Evolutionary conservation across 2,329 filamentous ascomycete species (phyloP), one percentile per base, ranked within the genome.

Genomic region (Diaporthe eres): DNA sequence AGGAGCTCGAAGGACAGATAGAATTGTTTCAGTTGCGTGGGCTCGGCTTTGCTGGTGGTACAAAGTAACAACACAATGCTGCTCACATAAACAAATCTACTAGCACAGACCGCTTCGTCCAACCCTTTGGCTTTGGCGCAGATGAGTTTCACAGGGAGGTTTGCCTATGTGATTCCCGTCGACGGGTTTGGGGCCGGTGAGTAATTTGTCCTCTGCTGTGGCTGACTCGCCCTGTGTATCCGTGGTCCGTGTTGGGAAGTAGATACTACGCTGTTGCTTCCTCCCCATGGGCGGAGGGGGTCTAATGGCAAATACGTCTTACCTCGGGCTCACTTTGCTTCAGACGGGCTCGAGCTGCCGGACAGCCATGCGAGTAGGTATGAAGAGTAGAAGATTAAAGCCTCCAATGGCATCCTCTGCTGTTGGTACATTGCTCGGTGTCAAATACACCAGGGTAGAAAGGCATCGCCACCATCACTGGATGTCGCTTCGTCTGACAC

Each of bases 201-300:
- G 13, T 28, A 39, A n/a, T 15, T 15, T 44, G 10, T 10, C 19
- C 5, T 2, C 22, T 1, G 12, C 5, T 39, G 44, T 55, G 49
- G 44, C 65, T 70, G 65, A 55, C 65, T 55, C 65, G 65, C 49
- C 12, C 31, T 42, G 9, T 28, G n/a, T 42, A 47, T 37, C 44
- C 49, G 65, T n/a, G 65, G 49, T 31, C 31, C 15, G 49, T 68
- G 49, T 70, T 17, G 65, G 34, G 39, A 31, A 68, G 51, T 53
- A 53, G 22, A 53, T 70, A 39, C 65, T 70, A 70, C 65, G 65
- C 65, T 70, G 65, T 42, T 70, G 49, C 47, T 51, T 70, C 34
- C 34, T 70, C 49, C 8, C 42, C 49, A 1, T 53, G 44, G 28
- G 15, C 19, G 22, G 63, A 22, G 65, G 22, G 22, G 65, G 15